Base-by-base conservation (phyloP, 345 rosid species). In the Melastoma malabathricum region DNA sequence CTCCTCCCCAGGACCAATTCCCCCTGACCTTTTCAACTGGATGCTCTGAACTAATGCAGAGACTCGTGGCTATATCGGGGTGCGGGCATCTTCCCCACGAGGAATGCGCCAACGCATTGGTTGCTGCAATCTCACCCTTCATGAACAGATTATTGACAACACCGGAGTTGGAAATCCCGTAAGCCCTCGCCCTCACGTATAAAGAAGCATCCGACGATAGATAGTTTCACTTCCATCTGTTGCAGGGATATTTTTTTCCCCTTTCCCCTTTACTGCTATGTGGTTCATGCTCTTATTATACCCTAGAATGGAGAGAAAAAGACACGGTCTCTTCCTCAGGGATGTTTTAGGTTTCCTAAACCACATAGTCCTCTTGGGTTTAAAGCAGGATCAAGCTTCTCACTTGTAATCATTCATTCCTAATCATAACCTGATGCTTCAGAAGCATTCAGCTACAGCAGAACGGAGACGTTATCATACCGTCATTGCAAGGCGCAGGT, bases 81-180 rank as follows among this genome's bases (percentile, higher is more conserved):
- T 86, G 98, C 39, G 98, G 98, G 25, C 98, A 90, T 72, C 87
- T 90, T 65, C 98, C 96, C 16, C 98, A 90, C 2, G 98, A 86
- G 74, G 98, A 90, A 74, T 80, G 94, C 77, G 96, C 98, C 23
- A 78, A 82, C 75, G 83, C 89, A 55, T 72, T 90, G 65, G 80
- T 90, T 59, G 96, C 96, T 44, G 96, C 89, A 1, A 68, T 86
- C 46, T 64, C 75, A 38, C 96, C 96, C 17, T 90, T 90, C 70
- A 74, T 90, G 39, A 74, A 70, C 72, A 78, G 84, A 66, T 69
- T 90, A 60, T 74, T 71, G 27, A 59, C 52, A 49, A 64, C 59
- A 62, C 62, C 75, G 55, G 78, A 81, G 63, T 51, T 70, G 65
- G 73, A 72, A 51, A 64, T 59, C 57, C 71, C 59, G 60, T 81